phyloP scores from a whole-genome alignment of 2,329 filamentous ascomycete species.

The Monosporascus sp. region DNA sequence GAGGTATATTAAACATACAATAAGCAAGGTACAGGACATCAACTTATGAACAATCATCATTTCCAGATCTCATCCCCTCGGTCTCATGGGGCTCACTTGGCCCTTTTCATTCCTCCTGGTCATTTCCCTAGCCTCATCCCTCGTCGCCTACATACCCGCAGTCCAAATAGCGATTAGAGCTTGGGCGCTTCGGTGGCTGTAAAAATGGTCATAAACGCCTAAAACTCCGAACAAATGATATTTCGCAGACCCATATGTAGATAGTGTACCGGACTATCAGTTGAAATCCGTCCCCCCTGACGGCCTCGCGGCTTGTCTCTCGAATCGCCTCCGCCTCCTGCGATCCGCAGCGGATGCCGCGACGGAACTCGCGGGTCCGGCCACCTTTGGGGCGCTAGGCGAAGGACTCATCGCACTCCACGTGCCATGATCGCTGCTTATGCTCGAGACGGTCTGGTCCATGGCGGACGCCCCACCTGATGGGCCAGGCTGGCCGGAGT shows the following conservation, averaged over 20 bases:
- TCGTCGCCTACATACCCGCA: too few relatives aligned
- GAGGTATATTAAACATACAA: neutral
- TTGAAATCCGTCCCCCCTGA: slow-evolving; percentile 15
- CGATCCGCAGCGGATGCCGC: slow-evolving; percentile 44
- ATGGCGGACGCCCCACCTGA: slow-evolving; percentile 34
- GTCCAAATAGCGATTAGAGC: too few relatives aligned
- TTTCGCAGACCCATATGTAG: neutral
- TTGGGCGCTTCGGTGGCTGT: too few relatives aligned
- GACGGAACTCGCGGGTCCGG: slow-evolving; percentile 28
- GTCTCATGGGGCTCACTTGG: neutral
- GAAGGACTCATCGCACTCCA: slow-evolving; percentile 50
- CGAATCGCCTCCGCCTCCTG: slow-evolving; percentile 49
- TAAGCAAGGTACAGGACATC: neutral
- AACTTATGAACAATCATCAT: neutral
- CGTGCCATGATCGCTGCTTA: slow-evolving; percentile 38
- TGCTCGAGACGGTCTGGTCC: slow-evolving; percentile 41
- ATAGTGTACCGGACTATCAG: slow-evolving; percentile 3
- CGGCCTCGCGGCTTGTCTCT: slow-evolving; percentile 41
- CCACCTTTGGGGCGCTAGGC: slow-evolving; percentile 35
- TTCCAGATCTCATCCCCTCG: too few relatives aligned
- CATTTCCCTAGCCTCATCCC: neutral
- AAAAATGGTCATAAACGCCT: neutral
- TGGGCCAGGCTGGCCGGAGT: slow-evolving; percentile 45
- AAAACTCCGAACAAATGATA: slow-evolving; percentile 2
- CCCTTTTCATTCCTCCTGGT: neutral